Evolutionary conservation across 345 rosid species (phyloP).

Genomic region (Carallia brachiata): DNA sequence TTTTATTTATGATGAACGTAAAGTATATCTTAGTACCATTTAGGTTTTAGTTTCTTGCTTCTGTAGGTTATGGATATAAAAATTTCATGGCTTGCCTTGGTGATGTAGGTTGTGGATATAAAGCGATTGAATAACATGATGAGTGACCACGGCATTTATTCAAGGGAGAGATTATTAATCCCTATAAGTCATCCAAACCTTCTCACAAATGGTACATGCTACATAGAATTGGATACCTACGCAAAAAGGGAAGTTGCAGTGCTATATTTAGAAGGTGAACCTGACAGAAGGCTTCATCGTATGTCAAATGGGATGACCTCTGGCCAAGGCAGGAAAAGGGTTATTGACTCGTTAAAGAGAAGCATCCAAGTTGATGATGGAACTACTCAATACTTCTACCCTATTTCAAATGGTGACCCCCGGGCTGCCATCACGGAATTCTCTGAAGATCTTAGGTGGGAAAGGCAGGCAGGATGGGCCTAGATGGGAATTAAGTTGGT

Average conservation of each 20-base stretch:
- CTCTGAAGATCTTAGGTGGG: constrained; percentile 77
- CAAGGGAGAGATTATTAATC: constrained; percentile 80
- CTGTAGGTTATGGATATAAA: constrained; percentile 60
- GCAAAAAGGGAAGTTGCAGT: constrained; percentile 84
- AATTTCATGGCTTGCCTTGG: no score
- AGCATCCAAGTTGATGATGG: constrained; percentile 92
- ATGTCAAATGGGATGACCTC: constrained; percentile 39
- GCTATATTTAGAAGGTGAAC: constrained; percentile 3
- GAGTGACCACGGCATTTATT: constrained; percentile 85
- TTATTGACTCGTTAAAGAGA: constrained; percentile 63
- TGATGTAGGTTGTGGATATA: constrained; percentile 70
- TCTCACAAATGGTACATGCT: constrained; percentile 65
- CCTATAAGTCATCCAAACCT: constrained; percentile 63
- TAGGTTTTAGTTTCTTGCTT: constrained; percentile 1
- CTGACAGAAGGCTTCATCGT: constrained; percentile 29
- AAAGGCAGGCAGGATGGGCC: constrained; percentile 47
- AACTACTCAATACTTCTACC: constrained; percentile 75
- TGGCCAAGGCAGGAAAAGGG: constrained; percentile 51
- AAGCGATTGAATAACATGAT: constrained; percentile 82
- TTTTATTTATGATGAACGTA: not conserved
- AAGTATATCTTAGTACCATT: not conserved
- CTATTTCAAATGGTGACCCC: constrained; percentile 71
- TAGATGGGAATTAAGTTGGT: constrained; percentile 15
- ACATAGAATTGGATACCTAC: constrained; percentile 68
- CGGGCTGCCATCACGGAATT: constrained; percentile 68